Evolutionary conservation across 176 grass and related monocot species (phyloP).

Genomic region (Bolboschoenus planiculmis): DNA sequence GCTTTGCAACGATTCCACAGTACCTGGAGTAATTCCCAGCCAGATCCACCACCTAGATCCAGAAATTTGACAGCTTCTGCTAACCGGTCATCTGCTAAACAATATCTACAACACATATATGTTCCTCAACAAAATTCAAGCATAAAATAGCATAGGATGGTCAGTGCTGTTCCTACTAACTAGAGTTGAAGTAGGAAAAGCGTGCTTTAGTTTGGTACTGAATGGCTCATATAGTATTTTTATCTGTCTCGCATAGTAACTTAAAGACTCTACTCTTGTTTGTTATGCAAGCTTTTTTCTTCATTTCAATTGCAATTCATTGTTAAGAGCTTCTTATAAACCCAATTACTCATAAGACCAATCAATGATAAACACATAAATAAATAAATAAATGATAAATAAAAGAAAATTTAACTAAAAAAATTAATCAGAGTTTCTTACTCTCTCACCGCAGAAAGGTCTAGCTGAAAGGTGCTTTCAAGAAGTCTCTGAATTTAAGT

Average conservation of each 20-base stretch:
- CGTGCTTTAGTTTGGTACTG: background rate
- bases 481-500: constrained; percentile 61
- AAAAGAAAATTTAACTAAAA: background rate
- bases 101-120: constrained; percentile 48
- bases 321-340: background rate
- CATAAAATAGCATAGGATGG: background rate
- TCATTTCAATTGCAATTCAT: background rate
- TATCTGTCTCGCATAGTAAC: background rate
- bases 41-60: constrained; percentile 67
- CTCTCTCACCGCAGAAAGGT: constrained; percentile 85
- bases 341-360: background rate
- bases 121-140: constrained; percentile 1
- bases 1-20: constrained; percentile 9
- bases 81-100: constrained; percentile 63
- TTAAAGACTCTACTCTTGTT: background rate
- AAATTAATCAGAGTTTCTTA: constrained; percentile 28
- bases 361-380: background rate
- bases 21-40: constrained; percentile 93
- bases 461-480: constrained; percentile 70
- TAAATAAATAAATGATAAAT: background rate
- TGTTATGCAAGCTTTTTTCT: background rate
- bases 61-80: constrained; percentile 74
- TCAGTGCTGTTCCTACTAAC: background rate
- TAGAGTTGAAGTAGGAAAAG: background rate
- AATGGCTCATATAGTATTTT: background rate